Base-by-base conservation (phyloP, 202 grass and related monocot species). In the Bolboschoenoplectus hybrid region DNA sequence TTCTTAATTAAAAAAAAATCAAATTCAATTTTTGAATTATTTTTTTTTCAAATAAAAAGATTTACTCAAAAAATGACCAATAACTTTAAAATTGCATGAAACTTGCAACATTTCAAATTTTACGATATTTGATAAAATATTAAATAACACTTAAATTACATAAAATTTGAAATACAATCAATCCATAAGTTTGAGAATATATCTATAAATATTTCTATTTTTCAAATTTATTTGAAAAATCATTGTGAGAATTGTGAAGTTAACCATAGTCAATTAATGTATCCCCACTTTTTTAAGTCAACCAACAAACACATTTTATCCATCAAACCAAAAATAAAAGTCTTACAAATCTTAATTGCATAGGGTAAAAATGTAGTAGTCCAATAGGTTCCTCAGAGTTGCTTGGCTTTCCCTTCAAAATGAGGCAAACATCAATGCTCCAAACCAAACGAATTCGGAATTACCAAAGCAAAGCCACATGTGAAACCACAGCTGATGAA, bases 341-440 rank as follows among this genome's bases (percentile, higher is more conserved):
- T 44, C 41, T 19, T 45, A 71, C 35, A 45, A 45, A 72, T 44
- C 26, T 26, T 26, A 26, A n/a, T 75, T 20, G n/a, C 68, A 47
- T 20, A 47, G n/a, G 12, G 32, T 36, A 57, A 78, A n/a, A 41
- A 60, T 43, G 75, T 13, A 58, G 35, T 60, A 41, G 16, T 43
- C 52, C 53, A 80, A 58, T 80, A 34, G 76, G 47, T 20, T 35
- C 36, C 53, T 80, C 36, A 43, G 7, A 56, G 12, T 57, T 79
- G 38, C 52, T 80, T 41, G 7, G 4, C 8, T 80, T 80, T 80
- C 76, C 76, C 76, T 80, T 80, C 52, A 80, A 80, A 43, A 61
- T 55, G 7, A 51, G 50, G 74, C 51, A 78, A 56, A 78, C 51
- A 78, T 80, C 16, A 80, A 80, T 61, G 53, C 75, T 5, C 35